Evolutionary conservation across 202 grass and related monocot genomes (phyloP).

Genomic region (Saccharum hybrid): DNA sequence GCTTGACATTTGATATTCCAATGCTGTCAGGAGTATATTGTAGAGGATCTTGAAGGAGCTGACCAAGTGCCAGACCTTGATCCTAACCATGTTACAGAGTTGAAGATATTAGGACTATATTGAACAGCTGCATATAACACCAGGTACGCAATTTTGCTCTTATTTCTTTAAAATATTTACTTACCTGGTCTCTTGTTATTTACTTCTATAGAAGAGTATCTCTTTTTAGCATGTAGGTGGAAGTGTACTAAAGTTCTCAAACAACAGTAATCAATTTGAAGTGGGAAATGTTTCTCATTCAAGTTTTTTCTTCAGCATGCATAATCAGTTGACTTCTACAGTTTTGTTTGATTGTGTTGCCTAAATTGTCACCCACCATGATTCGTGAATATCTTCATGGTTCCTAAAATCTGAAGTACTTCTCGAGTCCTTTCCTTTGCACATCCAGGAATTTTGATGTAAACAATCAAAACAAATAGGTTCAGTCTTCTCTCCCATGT

Average conservation of each 20-base stretch:
- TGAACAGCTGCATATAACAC: conserved; percentile 55
- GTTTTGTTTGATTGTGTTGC: neutral
- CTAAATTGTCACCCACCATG: conserved; percentile 19
- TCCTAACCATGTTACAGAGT: conserved; percentile 82
- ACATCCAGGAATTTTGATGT: neutral
- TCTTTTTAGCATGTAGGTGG: conserved; percentile 9
- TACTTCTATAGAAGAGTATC: conserved; percentile 22
- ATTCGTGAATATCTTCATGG: neutral
- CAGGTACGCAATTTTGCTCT: conserved; percentile 36
- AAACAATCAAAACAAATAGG: conserved; percentile 12
- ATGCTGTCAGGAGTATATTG: conserved; percentile 82
- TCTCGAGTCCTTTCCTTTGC: neutral
- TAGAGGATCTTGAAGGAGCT: conserved; percentile 85
- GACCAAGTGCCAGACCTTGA: conserved; percentile 76
- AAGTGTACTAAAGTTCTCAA: conserved; percentile 11
- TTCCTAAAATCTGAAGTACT: conserved; percentile 19
- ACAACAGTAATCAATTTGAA: conserved; percentile 34
- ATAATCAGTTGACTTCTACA: neutral
- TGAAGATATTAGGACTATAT: conserved; percentile 90
- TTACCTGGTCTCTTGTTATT: conserved; percentile 19
- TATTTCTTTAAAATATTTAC: conserved; percentile 25
- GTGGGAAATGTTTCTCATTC: neutral
- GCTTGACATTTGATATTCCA: conserved; percentile 31
- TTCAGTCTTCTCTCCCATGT: neutral
- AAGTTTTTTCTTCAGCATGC: neutral